A percentile compares a stretch with the other conserved stretches of the same genome.
Evolutionary conservation across 495 filamentous ascomycete genomes (phyloP).

Genomic region (Acidiella bohemica): DNA sequence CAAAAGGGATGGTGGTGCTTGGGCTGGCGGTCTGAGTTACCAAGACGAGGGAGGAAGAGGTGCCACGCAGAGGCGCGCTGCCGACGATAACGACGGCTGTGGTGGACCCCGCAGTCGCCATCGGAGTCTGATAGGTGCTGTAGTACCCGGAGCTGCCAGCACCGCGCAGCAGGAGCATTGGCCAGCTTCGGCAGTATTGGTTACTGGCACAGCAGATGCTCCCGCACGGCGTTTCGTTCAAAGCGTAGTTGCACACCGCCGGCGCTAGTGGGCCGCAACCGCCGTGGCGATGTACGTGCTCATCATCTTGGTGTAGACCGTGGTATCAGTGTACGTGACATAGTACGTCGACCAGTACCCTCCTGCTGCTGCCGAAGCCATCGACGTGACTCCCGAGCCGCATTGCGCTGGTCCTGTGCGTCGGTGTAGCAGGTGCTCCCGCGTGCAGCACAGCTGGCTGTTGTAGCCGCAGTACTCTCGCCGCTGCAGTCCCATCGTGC

Average conservation of each 20-base stretch:
- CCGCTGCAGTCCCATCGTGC: constrained; percentile 41
- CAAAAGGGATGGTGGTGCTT: constrained; percentile 47
- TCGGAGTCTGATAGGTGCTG: constrained; percentile 25
- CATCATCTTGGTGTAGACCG: constrained; percentile 56
- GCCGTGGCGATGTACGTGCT: constrained; percentile 37
- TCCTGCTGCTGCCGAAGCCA: constrained; percentile 20
- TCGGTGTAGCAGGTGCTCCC: constrained; percentile 53
- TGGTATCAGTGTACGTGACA: too few relatives aligned
- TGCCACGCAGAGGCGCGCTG: constrained; percentile 53
- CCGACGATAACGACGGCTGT: constrained; percentile 20
- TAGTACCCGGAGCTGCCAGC: constrained; percentile 24
- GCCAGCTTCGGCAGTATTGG: constrained; percentile 47
- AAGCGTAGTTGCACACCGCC: constrained; percentile 42
- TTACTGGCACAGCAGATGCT: constrained; percentile 57
- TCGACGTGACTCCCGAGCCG: constrained; percentile 26
- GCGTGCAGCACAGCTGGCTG: constrained; percentile 52
- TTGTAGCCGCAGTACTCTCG: constrained; percentile 51
- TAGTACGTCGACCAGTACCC: constrained; percentile 50
- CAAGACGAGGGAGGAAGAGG: constrained; percentile 44
- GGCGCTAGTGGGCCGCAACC: constrained; percentile 31
- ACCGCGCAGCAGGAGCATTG: constrained; percentile 15
- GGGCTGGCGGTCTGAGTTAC: constrained; percentile 41
- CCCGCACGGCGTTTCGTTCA: constrained; percentile 57
- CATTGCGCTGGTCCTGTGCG: constrained; percentile 42
- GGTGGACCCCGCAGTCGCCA: background rate